A percentile compares a stretch with the other conserved stretches of the same genome.
phyloP scores from a whole-genome alignment of 305 asterid species.

The Coffea humblotiana region DNA sequence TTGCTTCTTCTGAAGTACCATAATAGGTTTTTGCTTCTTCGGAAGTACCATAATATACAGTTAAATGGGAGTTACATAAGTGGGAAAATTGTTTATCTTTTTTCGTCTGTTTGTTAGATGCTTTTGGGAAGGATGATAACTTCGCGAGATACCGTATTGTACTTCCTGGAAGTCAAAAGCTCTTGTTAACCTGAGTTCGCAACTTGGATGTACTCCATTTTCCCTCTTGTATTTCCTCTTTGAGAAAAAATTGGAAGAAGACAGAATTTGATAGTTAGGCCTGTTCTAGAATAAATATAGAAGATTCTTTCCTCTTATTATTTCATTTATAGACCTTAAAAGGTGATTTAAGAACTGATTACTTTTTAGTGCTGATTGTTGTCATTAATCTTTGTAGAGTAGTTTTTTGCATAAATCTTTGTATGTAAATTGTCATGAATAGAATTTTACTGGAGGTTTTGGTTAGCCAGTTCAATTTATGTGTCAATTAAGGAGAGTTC shows the following conservation, averaged over 20 bases:
- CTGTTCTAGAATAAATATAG: background rate
- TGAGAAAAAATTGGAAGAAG: background rate
- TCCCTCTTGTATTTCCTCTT: background rate
- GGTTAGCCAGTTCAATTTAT: background rate
- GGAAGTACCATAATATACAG: no score
- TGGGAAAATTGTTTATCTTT: no score
- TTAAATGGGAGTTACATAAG: no score
- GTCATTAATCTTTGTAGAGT: background rate
- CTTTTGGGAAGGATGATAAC: background rate
- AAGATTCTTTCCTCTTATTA: background rate
- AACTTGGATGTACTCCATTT: background rate
- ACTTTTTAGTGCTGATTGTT: background rate
- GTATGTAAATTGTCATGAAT: background rate
- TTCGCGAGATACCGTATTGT: background rate
- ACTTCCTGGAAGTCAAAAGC: background rate
- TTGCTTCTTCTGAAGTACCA: no score
- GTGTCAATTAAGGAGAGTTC: background rate
- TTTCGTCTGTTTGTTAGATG: background rate
- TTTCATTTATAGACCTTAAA: no score
- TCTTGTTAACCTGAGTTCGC: background rate
- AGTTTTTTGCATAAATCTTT: background rate
- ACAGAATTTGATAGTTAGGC: background rate
- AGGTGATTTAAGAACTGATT: background rate
- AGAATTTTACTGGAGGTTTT: conserved; percentile 15
- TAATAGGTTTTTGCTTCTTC: no score